phyloP scores from a whole-genome alignment of 441 rosid genomes.

The Melastoma candidum region DNA sequence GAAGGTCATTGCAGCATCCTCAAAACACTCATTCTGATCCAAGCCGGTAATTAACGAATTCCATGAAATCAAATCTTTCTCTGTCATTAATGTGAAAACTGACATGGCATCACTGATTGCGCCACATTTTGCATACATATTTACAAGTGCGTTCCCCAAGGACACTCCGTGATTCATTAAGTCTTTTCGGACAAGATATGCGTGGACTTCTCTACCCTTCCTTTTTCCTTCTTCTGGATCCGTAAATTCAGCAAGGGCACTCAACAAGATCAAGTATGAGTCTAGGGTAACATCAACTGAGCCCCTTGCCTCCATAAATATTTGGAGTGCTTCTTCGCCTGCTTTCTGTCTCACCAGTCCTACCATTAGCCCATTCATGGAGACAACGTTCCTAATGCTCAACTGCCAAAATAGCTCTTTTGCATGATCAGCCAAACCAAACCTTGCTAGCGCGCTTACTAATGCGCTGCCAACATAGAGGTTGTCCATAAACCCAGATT shows the following conservation, averaged over 20 bases:
- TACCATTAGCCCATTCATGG: slow-evolving; percentile 78
- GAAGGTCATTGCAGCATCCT: slow-evolving; percentile 47
- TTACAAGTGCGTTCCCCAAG: slow-evolving; percentile 70
- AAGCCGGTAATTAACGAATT: slow-evolving; percentile 44
- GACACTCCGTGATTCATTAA: slow-evolving; percentile 36
- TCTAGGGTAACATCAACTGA: slow-evolving; percentile 46
- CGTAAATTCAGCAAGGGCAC: slow-evolving; percentile 62
- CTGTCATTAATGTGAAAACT: slow-evolving; percentile 45
- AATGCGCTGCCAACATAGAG: slow-evolving; percentile 38
- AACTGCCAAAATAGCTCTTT: slow-evolving; percentile 49
- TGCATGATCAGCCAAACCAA: slow-evolving; percentile 47
- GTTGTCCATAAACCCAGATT: slow-evolving; percentile 60
- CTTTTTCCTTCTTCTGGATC: slow-evolving; percentile 40
- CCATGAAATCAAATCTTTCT: slow-evolving; percentile 81
- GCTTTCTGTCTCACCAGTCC: slow-evolving; percentile 55
- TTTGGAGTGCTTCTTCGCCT: slow-evolving; percentile 46
- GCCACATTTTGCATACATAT: slow-evolving; percentile 83
- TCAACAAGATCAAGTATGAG: slow-evolving; percentile 55
- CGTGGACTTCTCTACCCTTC: slow-evolving; percentile 84
- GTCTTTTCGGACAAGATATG: slow-evolving; percentile 46
- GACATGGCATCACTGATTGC: slow-evolving; percentile 42
- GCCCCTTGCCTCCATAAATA: slow-evolving; percentile 44
- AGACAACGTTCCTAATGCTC: slow-evolving; percentile 55
- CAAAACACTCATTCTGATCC: slow-evolving; percentile 26
- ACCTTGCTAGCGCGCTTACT: slow-evolving; percentile 24